phyloP scores from a whole-genome alignment of 2,329 filamentous ascomycete species.

The Neophaeococcomyces mojaviensis region DNA sequence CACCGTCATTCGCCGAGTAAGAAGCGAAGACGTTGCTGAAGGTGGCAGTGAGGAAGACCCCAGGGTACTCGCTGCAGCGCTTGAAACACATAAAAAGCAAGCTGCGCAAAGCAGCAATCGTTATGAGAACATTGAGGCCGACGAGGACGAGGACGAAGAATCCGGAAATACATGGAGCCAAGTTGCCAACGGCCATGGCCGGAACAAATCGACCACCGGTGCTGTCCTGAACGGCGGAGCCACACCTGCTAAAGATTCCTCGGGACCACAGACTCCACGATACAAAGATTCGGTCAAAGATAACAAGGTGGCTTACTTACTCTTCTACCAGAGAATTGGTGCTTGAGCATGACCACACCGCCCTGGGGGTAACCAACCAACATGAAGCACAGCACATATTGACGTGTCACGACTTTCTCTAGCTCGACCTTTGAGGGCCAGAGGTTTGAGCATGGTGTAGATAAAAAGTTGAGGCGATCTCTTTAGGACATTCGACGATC shows the following conservation, averaged over 20 bases:
- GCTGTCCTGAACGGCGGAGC: constrained; percentile 54
- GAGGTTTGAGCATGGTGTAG: constrained; percentile 3
- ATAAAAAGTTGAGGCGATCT: constrained; percentile 5
- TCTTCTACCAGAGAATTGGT: constrained; percentile 72
- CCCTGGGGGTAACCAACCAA: background rate
- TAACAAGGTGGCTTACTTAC: constrained; percentile 92
- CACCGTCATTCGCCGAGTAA: constrained; percentile 76
- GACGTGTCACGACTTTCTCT: constrained; percentile 2
- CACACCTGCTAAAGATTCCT: constrained; percentile 46
- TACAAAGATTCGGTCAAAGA: constrained; percentile 62
- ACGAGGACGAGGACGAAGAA: constrained; percentile 54
- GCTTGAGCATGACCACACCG: background rate
- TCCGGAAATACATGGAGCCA: constrained; percentile 71
- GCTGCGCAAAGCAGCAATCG: constrained; percentile 53
- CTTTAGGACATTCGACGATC: background rate
- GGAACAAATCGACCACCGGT: constrained; percentile 61
- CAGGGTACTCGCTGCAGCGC: constrained; percentile 56
- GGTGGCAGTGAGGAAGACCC: constrained; percentile 73
- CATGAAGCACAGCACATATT: background rate
- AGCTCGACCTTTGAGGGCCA: background rate
- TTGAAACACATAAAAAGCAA: constrained; percentile 61
- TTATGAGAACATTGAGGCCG: constrained; percentile 60
- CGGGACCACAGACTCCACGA: constrained; percentile 51
- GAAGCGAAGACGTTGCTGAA: constrained; percentile 81
- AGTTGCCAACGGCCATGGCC: constrained; percentile 57